These are phyloP conservation scores for Viola pubescens DNA, from an alignment of 441 rosid genomes.

Conservation along the genomic window DNA sequence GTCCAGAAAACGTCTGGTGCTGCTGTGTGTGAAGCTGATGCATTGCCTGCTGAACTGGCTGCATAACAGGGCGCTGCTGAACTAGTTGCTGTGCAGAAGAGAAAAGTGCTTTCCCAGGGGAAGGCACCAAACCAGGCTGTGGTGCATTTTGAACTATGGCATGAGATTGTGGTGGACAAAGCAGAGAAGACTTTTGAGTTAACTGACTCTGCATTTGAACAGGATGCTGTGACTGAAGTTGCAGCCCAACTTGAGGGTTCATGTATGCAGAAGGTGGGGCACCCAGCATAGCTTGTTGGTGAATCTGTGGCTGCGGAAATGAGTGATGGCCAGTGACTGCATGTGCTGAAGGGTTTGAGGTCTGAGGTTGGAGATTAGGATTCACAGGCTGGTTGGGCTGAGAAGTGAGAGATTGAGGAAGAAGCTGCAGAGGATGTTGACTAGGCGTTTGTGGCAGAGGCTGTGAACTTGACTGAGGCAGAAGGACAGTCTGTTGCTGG, in stretches of 20 bases:
- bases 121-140: slow-evolving; percentile 29
- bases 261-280: slow-evolving; percentile 26
- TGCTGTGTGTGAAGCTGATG: slow-evolving; percentile 40
- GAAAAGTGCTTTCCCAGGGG: slow-evolving; percentile 26
- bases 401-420: slow-evolving; percentile 26
- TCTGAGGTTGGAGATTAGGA: slow-evolving; percentile 30
- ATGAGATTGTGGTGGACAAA: slow-evolving; percentile 37
- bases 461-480: slow-evolving; percentile 28
- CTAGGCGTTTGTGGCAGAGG: slow-evolving; percentile 26
- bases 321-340: slow-evolving; percentile 56
- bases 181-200: slow-evolving; percentile 38
- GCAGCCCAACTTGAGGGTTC: slow-evolving; percentile 38
- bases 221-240: slow-evolving; percentile 30
- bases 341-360: slow-evolving; percentile 32
- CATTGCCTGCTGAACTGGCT: slow-evolving; percentile 29
- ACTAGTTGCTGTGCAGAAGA: slow-evolving; percentile 32
- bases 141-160: slow-evolving; percentile 33
- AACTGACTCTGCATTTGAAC: slow-evolving; percentile 39
- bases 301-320: slow-evolving; percentile 42
- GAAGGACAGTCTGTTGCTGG: slow-evolving; percentile 27
- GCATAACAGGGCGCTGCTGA: slow-evolving; percentile 34
- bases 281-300: slow-evolving; percentile 35
- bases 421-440: slow-evolving; percentile 10
- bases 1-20: slow-evolving; percentile 44
- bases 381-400: slow-evolving; percentile 31